Conservation (phyloP, 306 rosid genomes). For the Inga oerstediana region DNA sequence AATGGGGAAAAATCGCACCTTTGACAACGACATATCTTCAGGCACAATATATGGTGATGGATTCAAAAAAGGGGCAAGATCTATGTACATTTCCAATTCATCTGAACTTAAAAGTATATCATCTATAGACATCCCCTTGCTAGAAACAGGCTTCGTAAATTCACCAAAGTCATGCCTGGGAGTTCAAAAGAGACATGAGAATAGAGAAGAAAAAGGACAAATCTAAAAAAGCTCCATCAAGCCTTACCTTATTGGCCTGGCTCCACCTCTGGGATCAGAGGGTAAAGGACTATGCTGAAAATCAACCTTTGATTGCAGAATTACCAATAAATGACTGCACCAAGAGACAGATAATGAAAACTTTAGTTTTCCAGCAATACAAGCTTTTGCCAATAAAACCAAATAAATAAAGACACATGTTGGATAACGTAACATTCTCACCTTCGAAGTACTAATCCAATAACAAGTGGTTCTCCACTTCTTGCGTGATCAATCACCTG, state of each 20-base stretch:
- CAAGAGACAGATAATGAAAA: constrained; percentile 30
- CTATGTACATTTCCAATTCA: constrained; percentile 97
- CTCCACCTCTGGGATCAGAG: constrained; percentile 65
- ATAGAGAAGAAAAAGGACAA: constrained; percentile 29
- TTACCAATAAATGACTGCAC: constrained; percentile 90
- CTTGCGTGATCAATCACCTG: constrained; percentile 95
- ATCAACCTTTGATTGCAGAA: constrained; percentile 87
- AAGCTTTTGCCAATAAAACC: constrained; percentile 25
- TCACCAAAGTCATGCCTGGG: constrained; percentile 82
- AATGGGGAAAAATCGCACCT: constrained; percentile 52
- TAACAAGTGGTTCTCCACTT: constrained; percentile 82
- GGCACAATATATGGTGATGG: constrained; percentile 95
- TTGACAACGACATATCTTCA: constrained; percentile 94
- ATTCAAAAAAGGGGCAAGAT: constrained; percentile 87
- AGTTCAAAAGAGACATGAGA: constrained; percentile 41
- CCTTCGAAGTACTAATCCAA: constrained; percentile 97
- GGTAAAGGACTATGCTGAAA: constrained; percentile 94
- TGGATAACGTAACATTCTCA: constrained; percentile 30
- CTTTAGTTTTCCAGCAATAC: constrained; percentile 9
- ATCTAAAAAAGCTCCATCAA: constrained; percentile 5
- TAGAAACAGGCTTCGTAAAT: constrained; percentile 95
- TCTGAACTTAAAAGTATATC: constrained; percentile 85
- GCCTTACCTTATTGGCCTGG: constrained; percentile 63
- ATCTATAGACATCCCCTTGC: constrained; percentile 81
- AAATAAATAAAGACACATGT: background rate